These are phyloP conservation scores for Breynia disticha DNA, from an alignment of 441 rosid genomes.

Conservation along the genomic window DNA sequence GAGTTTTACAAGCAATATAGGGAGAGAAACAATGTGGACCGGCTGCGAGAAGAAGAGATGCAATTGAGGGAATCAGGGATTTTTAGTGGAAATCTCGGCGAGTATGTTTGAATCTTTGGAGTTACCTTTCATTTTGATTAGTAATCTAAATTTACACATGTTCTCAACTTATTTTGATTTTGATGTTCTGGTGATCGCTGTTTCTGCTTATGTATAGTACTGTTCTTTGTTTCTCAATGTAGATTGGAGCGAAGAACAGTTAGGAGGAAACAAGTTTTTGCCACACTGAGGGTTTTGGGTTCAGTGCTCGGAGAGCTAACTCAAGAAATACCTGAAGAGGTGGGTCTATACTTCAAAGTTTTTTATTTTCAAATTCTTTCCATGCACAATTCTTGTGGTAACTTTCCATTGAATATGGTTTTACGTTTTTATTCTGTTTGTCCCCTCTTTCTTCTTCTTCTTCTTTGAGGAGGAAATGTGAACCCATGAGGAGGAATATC, in stretches of 20 bases:
- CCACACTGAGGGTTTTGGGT: conserved; percentile 78
- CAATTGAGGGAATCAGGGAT: conserved; percentile 66
- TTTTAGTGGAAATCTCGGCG: conserved; percentile 58
- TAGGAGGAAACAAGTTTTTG: conserved; percentile 77
- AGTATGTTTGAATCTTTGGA: conserved; percentile 47
- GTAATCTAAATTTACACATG: not conserved
- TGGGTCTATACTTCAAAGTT: conserved; percentile 22
- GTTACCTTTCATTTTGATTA: not conserved
- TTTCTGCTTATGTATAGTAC: not conserved
- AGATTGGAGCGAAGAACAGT: conserved; percentile 87
- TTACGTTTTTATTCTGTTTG: no score
- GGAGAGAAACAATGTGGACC: conserved; percentile 68
- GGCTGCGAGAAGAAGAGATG: conserved; percentile 71
- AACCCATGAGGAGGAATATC: no score
- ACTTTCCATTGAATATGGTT: not conserved
- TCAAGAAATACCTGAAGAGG: conserved; percentile 88
- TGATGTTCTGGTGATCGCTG: not conserved
- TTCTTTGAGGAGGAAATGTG: no score
- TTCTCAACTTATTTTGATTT: not conserved
- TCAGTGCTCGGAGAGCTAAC: conserved; percentile 74
- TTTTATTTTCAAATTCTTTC: not conserved
- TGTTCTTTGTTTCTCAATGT: conserved; percentile 13
- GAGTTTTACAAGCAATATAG: conserved; percentile 81
- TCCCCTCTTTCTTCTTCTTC: no score
- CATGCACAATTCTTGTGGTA: not conserved